These are phyloP conservation scores for Ceriops tagal DNA, from an alignment of 345 rosid genomes.

Conservation along the genomic window DNA sequence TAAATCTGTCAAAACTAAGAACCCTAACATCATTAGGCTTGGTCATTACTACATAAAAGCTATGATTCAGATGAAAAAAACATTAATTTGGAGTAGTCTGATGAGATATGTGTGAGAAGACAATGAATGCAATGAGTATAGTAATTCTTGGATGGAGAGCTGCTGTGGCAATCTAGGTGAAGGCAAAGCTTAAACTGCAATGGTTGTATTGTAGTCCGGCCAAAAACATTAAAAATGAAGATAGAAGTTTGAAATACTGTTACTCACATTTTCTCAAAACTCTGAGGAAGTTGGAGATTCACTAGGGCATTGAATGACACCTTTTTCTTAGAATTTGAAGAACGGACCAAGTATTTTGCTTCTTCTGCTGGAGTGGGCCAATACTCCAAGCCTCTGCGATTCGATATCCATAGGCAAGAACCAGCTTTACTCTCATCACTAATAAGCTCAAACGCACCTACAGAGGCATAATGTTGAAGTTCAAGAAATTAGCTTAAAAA, in stretches of 20 bases:
- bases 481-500: conserved; percentile 5
- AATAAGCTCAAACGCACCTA: conserved; percentile 93
- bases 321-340: conserved; percentile 40
- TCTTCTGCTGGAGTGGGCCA: conserved; percentile 79
- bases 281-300: conserved; percentile 58
- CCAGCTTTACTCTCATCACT: conserved; percentile 76
- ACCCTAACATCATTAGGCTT: no score
- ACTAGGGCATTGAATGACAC: conserved; percentile 34
- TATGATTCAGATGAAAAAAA: no score
- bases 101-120: background rate
- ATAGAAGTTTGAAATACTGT: background rate
- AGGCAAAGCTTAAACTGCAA: conserved; percentile 6
- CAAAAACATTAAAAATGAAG: background rate
- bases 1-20: no score
- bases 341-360: conserved; percentile 56
- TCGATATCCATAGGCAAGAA: conserved; percentile 85
- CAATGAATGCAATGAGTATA: background rate
- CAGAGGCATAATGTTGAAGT: background rate
- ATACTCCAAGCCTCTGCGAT: conserved; percentile 84
- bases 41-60: no score
- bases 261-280: conserved; percentile 83
- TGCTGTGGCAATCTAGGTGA: conserved; percentile 3
- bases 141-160: background rate
- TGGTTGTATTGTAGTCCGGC: background rate
- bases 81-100: background rate